These are phyloP conservation scores for Xylaria sp. DNA, from an alignment of 2,329 filamentous ascomycete species.

Conservation along the genomic window DNA sequence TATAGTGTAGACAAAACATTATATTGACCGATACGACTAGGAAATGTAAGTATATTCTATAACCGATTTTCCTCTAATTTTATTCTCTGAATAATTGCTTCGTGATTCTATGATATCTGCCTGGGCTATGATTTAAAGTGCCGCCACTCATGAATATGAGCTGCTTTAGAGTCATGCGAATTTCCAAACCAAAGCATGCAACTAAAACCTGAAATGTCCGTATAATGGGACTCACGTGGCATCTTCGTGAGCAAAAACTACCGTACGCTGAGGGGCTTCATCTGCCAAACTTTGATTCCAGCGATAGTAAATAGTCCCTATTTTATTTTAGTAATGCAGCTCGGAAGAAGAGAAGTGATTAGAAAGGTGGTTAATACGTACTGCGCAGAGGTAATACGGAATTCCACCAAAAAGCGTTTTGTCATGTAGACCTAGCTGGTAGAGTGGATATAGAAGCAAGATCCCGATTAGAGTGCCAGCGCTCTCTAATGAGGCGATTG, in stretches of 20 bases:
- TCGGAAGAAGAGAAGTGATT: no score
- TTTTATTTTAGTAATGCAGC: neutral
- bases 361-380: neutral
- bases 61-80: no score
- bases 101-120: neutral
- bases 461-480: slow-evolving; percentile 22
- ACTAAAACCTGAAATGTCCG: neutral
- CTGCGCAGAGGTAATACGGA: slow-evolving; percentile 27
- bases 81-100: neutral
- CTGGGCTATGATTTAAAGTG: neutral
- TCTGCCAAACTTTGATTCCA: slow-evolving; percentile 3
- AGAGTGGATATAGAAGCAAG: slow-evolving; percentile 20
- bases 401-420: slow-evolving; percentile 20
- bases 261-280: neutral
- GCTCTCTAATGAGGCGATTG: slow-evolving; percentile 24
- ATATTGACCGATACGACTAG: neutral
- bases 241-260: neutral
- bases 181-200: neutral
- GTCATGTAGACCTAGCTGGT: slow-evolving; percentile 16
- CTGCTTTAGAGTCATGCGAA: neutral
- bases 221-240: neutral
- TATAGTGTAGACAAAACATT: neutral
- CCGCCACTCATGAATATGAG: neutral
- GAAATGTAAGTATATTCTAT: neutral
- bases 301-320: slow-evolving; percentile 18